Base-by-base conservation (phyloP, 805 yeast genomes). In the Lachancea nothofagi region DNA sequence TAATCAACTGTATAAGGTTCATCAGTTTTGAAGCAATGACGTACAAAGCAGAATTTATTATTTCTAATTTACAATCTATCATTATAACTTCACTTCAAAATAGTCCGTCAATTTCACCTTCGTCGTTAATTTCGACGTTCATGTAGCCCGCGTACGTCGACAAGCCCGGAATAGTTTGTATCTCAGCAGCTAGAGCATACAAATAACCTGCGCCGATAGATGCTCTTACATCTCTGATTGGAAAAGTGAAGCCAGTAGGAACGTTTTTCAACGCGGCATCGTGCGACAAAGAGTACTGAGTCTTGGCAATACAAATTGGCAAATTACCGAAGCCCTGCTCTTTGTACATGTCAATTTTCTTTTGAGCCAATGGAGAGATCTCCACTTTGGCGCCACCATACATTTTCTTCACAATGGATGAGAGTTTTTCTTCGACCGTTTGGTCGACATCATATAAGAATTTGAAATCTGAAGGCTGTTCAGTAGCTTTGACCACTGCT, bases 151-250 rank as follows among this genome's bases (percentile, higher is more conserved):
- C 83, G 61, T 85, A 89, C 7, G 97, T 90, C 41, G 97, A 94
- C 58, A 90, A 71, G 45, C 98, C 98, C 20, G 98, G 98, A 53
- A 90, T 89, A 20, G 98, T 90, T 81, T 83, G 88, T 55, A 90
- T 90, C 65, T 90, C 95, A 41, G 95, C 97, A 13, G 97, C 97
- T 53, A 90, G 73, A 1, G 97, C 97, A 59, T 90, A 93, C 59
- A 90, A 72, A 66, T 90, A 90, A 7, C 97, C 97, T 34, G 97
- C 97, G 65, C 98, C 98, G 41, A 86, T 85, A 26, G 95, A 83
- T 29, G 90, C 89, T 65, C 95, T 82, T 48, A 90, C 85, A 54
- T 90, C 98, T 62, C 95, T 77, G 53, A 90, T 87, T 36, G 98
- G 97, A 62, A 90, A 84, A 13, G 78, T 83, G 71, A 89, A 90